These are phyloP conservation scores for Penicillium crystallinum DNA, from an alignment of 495 filamentous ascomycete species.

Conservation along the genomic window DNA sequence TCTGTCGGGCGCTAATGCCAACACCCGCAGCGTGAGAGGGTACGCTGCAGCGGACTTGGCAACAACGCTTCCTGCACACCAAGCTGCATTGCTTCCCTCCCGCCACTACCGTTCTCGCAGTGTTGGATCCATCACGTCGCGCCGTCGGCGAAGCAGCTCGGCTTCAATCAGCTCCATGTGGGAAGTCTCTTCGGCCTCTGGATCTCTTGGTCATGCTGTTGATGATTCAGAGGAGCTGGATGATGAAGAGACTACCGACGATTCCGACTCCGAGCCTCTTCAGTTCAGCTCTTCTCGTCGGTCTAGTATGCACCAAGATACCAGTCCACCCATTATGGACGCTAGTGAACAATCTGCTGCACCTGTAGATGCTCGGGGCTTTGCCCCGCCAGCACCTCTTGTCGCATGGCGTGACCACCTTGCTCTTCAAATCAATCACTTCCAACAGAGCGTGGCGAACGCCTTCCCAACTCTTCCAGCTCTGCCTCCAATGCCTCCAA, in stretches of 20 bases:
- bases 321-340: slow-evolving; percentile 14
- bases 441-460: slow-evolving; percentile 66
- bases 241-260: slow-evolving; percentile 35
- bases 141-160: slow-evolving; percentile 62
- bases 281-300: slow-evolving; percentile 43
- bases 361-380: slow-evolving; percentile 28
- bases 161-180: slow-evolving; percentile 60
- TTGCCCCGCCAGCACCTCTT: slow-evolving; percentile 58
- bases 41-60: slow-evolving; percentile 71
- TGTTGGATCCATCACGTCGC: slow-evolving; percentile 48
- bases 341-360: slow-evolving; percentile 24
- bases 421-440: slow-evolving; percentile 69
- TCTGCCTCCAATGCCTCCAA: slow-evolving; percentile 47
- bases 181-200: slow-evolving; percentile 46
- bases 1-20: slow-evolving; percentile 65
- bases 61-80: slow-evolving; percentile 51
- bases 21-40: slow-evolving; percentile 62
- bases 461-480: slow-evolving; percentile 65
- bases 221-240: slow-evolving; percentile 38
- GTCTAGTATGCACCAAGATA: slow-evolving; percentile 41
- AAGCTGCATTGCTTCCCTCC: slow-evolving; percentile 50
- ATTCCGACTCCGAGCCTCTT: slow-evolving; percentile 33
- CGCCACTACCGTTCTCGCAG: slow-evolving; percentile 54
- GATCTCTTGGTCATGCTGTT: slow-evolving; percentile 36
- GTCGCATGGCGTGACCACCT: slow-evolving; percentile 73